Percentiles rank a stretch among this genome's conserved stretches.
These are phyloP conservation scores for Taxawa tesnikishii DNA, from an alignment of 2,329 filamentous ascomycete species.

Conservation along the genomic window DNA sequence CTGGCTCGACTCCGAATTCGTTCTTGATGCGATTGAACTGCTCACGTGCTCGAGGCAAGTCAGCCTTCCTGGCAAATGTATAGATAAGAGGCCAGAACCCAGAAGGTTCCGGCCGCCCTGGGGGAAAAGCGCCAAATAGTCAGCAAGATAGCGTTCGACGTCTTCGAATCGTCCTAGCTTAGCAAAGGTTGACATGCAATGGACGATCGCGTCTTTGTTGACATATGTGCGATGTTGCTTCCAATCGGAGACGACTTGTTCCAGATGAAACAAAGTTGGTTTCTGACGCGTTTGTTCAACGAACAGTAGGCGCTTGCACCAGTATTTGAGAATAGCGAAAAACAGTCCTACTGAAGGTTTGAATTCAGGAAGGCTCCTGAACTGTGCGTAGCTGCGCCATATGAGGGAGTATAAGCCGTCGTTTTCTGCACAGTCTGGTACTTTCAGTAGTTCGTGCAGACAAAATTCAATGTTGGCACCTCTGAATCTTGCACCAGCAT, in stretches of 20 bases:
- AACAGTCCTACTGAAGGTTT: neutral
- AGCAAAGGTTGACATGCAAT: conserved; percentile 14
- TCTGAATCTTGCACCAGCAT: too few relatives aligned
- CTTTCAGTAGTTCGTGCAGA: neutral
- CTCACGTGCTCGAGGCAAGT: conserved; percentile 45
- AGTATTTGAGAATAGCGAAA: neutral
- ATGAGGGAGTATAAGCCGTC: neutral
- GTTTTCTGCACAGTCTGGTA: neutral
- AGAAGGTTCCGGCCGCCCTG: conserved; percentile 1
- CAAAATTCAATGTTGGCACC: too few relatives aligned
- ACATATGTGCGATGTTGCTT: conserved; percentile 11
- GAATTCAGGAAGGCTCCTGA: neutral
- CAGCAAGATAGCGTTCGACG: conserved; percentile 13
- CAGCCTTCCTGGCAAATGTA: conserved; percentile 57
- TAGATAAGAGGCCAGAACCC: conserved; percentile 45
- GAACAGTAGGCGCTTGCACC: neutral
- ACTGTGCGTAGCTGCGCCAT: neutral
- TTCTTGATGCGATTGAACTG: conserved; percentile 51
- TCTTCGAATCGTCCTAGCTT: conserved; percentile 18
- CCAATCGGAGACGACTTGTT: conserved; percentile 15
- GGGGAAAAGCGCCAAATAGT: neutral
- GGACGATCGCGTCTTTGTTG: conserved; percentile 8
- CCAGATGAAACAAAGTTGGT: conserved; percentile 5
- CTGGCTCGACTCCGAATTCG: conserved; percentile 45
- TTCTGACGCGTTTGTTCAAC: too few relatives aligned